Conservation (phyloP, 371 early-diverging fungal genomes). For the Circinella umbellata region DNA sequence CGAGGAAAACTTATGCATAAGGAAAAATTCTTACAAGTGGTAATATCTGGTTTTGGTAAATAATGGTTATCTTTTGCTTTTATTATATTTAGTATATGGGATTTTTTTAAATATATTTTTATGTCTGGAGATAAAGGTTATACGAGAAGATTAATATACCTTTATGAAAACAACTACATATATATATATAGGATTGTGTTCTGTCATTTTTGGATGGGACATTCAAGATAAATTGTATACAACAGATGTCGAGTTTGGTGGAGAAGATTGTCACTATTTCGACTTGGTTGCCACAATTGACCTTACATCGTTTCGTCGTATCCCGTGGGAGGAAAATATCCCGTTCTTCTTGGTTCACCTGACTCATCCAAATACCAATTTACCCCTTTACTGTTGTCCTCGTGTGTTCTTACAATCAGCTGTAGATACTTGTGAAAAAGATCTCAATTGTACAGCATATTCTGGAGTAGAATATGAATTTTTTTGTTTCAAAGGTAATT, state of each 20-base stretch:
- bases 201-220: constrained; percentile 89
- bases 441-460: constrained; percentile 60
- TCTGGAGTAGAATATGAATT: constrained; percentile 86
- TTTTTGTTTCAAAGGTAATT: constrained; percentile 79
- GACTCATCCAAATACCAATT: constrained; percentile 54
- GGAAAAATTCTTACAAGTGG: constrained; percentile 66
- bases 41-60: constrained; percentile 76
- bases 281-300: constrained; percentile 79
- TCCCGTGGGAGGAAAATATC: constrained; percentile 80
- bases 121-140: not conserved
- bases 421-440: constrained; percentile 40
- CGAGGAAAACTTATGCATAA: constrained; percentile 78
- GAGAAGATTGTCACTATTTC: constrained; percentile 51
- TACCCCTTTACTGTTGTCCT: constrained; percentile 72
- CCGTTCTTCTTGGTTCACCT: constrained; percentile 80
- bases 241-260: constrained; percentile 29
- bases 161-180: not conserved
- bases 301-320: constrained; percentile 64
- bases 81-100: too few species aligned
- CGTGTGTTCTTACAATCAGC: constrained; percentile 65
- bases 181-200: constrained; percentile 72
- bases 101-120: not conserved
- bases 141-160: not conserved
- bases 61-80: not conserved
- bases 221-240: constrained; percentile 64